Conservation (phyloP, 495 filamentous ascomycete species). For the Xylaria telfairii region DNA sequence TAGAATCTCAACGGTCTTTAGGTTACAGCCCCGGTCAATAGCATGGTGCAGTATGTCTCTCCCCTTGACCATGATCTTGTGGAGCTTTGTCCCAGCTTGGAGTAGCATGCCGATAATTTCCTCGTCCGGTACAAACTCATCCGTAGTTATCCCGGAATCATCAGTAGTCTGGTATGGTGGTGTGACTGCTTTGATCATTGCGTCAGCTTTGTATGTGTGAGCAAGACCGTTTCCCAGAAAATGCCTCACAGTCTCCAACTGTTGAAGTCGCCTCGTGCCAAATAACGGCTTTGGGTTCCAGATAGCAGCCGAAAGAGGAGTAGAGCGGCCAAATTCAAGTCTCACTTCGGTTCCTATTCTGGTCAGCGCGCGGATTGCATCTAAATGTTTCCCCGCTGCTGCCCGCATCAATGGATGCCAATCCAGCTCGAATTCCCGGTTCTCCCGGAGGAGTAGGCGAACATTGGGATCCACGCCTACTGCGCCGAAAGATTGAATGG, state of each 20-base stretch:
- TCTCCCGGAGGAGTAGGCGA: background rate
- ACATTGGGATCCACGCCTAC: background rate
- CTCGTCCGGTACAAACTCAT: background rate
- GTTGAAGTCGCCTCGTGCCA: background rate
- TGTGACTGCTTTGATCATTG: background rate
- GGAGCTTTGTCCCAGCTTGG: too few species aligned
- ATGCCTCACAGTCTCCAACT: background rate
- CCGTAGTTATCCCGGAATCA: too few species aligned
- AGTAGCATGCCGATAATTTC: background rate
- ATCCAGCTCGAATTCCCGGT: background rate
- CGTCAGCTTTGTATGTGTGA: background rate
- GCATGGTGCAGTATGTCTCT: background rate
- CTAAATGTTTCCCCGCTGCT: background rate
- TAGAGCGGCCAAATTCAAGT: background rate
- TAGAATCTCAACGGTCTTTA: background rate
- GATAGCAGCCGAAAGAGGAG: constrained; percentile 2
- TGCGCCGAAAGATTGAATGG: background rate
- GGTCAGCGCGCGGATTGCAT: background rate
- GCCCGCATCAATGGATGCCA: constrained; percentile 9
- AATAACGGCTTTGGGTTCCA: background rate
- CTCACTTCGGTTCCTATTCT: background rate
- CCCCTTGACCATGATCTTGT: background rate
- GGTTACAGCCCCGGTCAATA: background rate
- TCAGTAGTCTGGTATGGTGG: background rate
- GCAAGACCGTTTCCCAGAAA: background rate